Conservation (phyloP, 352 stramenopile genomes). For the Pythium phragmitis region DNA sequence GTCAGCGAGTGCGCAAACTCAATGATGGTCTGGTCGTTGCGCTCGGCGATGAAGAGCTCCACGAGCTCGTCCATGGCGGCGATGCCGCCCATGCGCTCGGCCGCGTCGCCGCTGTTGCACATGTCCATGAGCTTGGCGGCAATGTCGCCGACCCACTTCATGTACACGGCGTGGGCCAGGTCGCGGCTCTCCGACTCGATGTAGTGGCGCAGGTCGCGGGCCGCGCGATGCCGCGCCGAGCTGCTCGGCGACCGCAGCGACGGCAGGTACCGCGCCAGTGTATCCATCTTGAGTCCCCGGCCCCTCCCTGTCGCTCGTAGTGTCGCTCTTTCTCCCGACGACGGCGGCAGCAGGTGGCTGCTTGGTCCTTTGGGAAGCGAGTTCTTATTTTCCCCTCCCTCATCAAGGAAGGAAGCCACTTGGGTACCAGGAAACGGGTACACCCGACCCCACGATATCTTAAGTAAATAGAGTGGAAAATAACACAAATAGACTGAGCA, state of each 20-base stretch:
- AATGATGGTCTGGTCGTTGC: slow-evolving; percentile 90
- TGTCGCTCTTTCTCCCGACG: background rate
- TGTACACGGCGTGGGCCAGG: slow-evolving; percentile 80
- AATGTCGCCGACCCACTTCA: slow-evolving; percentile 87
- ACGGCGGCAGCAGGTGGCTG: too few species aligned
- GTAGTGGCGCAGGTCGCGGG: slow-evolving; percentile 74
- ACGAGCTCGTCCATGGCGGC: slow-evolving; percentile 88
- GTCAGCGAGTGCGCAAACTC: slow-evolving; percentile 87
- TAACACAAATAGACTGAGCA: background rate
- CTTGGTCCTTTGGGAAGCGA: background rate
- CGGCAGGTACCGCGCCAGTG: slow-evolving; percentile 72
- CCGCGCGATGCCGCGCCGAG: slow-evolving; percentile 59
- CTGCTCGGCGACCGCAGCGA: slow-evolving; percentile 65
- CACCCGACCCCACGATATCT: background rate
- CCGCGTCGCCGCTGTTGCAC: slow-evolving; percentile 74
- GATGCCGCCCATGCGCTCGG: slow-evolving; percentile 84
- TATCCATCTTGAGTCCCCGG: slow-evolving; percentile 43
- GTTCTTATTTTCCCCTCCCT: slow-evolving; percentile 3
- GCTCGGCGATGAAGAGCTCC: slow-evolving; percentile 86
- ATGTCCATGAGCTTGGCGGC: slow-evolving; percentile 80
- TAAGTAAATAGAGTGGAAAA: background rate
- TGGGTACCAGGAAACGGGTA: slow-evolving; percentile 25
- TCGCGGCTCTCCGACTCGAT: slow-evolving; percentile 87
- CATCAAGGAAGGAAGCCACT: slow-evolving; percentile 24
- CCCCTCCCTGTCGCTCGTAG: background rate